These are phyloP conservation scores for Pythium monospermum DNA, from an alignment of 352 stramenopile species.

Conservation along the genomic window DNA sequence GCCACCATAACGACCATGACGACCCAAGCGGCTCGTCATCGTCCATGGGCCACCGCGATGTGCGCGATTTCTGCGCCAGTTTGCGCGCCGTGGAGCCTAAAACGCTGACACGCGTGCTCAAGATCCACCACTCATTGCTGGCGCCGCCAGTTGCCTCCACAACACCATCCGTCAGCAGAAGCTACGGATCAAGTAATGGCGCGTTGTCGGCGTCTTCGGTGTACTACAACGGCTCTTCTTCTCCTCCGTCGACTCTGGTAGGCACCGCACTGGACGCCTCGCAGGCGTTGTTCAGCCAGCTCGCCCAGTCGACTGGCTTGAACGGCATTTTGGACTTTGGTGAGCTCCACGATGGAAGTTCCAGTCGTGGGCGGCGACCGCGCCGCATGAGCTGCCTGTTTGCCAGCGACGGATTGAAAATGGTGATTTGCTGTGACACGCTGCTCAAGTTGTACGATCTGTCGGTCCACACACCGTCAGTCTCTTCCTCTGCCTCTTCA, in stretches of 20 bases:
- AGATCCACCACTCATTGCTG: slow-evolving; percentile 64
- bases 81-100: slow-evolving; percentile 60
- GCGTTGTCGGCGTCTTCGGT: slow-evolving; percentile 11
- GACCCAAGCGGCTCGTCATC: not conserved
- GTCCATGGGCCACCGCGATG: slow-evolving; percentile 27
- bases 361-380: slow-evolving; percentile 39
- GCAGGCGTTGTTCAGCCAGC: slow-evolving; percentile 60
- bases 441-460: slow-evolving; percentile 68
- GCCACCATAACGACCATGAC: not conserved
- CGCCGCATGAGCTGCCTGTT: slow-evolving; percentile 65
- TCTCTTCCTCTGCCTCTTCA: not conserved
- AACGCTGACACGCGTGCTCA: slow-evolving; percentile 62
- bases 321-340: too few relatives aligned
- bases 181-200: slow-evolving; percentile 11
- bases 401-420: slow-evolving; percentile 52
- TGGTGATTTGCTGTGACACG: slow-evolving; percentile 58
- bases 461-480: slow-evolving; percentile 13
- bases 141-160: slow-evolving; percentile 19
- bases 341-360: slow-evolving; percentile 41
- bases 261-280: slow-evolving; percentile 62
- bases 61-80: slow-evolving; percentile 70
- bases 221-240: slow-evolving; percentile 16
- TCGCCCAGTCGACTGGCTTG: slow-evolving; percentile 54
- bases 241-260: slow-evolving; percentile 36
- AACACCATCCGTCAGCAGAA: slow-evolving; percentile 18